Percentiles rank a stretch among this genome's conserved stretches.
phyloP scores from a whole-genome alignment of 2,329 filamentous ascomycete species.

The Thyridium curvatum region DNA sequence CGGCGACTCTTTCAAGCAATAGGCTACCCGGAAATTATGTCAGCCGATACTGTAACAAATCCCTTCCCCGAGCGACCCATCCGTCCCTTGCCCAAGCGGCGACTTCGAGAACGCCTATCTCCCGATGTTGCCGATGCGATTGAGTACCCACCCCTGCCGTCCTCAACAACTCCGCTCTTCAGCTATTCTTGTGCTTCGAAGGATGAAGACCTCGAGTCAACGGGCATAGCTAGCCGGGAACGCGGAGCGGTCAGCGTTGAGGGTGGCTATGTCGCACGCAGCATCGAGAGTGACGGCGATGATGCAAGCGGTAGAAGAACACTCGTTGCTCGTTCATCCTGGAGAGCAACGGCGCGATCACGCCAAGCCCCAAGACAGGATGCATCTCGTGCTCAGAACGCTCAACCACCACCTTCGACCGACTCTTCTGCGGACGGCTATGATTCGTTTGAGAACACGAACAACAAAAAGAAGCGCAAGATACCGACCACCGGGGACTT shows the following conservation, averaged over 20 bases:
- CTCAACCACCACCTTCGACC: slow-evolving; percentile 59
- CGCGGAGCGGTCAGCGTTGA: slow-evolving; percentile 8
- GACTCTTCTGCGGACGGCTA: slow-evolving; percentile 77
- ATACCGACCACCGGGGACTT: slow-evolving; percentile 83
- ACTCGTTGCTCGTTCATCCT: too few relatives aligned
- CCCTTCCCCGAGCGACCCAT: slow-evolving; percentile 88
- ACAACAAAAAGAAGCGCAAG: slow-evolving; percentile 99
- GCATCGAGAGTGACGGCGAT: slow-evolving; percentile 55
- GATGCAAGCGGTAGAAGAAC: slow-evolving; percentile 32
- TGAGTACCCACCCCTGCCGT: slow-evolving; percentile 71
- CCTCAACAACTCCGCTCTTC: slow-evolving; percentile 67
- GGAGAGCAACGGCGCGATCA: slow-evolving; percentile 23
- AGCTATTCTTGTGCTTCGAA: slow-evolving; percentile 60
- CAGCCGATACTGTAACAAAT: slow-evolving; percentile 70
- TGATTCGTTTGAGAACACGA: slow-evolving; percentile 96
- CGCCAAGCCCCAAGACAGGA: slow-evolving; percentile 7
- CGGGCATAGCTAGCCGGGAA: slow-evolving; percentile 19
- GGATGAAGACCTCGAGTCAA: slow-evolving; percentile 33
- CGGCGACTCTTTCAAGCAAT: slow-evolving; percentile 12
- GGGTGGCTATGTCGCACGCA: too few relatives aligned
- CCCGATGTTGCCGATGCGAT: slow-evolving; percentile 79
- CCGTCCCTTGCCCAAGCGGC: slow-evolving; percentile 82
- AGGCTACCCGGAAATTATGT: slow-evolving; percentile 50
- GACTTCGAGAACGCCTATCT: slow-evolving; percentile 80
- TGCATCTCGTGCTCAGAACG: slow-evolving; percentile 18